A percentile compares a stretch with the other conserved stretches of the same genome.
Evolutionary conservation across 257 asterid species (phyloP).

Genomic region (Penstemon barbatus): DNA sequence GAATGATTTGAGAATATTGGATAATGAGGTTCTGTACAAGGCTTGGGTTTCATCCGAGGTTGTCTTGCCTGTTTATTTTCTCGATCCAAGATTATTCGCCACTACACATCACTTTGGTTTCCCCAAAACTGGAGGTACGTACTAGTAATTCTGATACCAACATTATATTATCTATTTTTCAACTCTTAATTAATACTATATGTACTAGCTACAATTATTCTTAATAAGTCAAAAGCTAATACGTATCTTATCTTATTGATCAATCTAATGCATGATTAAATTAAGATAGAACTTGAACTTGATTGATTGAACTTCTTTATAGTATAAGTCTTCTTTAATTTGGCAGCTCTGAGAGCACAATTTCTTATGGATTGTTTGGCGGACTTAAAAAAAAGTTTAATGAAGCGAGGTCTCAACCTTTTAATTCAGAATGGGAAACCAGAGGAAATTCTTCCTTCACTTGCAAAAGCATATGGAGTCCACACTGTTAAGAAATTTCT

Average conservation of each 20-base stretch:
- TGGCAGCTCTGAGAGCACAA: conserved; percentile 81
- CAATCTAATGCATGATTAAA: no score
- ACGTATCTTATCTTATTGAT: neutral
- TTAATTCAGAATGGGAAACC: conserved; percentile 84
- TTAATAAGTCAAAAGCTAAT: no score
- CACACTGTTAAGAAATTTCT: conserved; percentile 65
- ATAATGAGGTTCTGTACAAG: conserved; percentile 72
- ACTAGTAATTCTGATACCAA: neutral
- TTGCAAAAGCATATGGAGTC: conserved; percentile 67
- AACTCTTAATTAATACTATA: neutral
- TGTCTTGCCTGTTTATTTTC: conserved; percentile 81
- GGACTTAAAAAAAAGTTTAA: conserved; percentile 66
- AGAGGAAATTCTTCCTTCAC: conserved; percentile 75
- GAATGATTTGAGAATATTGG: conserved; percentile 81
- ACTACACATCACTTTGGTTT: conserved; percentile 72
- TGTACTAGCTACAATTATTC: neutral
- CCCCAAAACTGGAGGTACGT: conserved; percentile 92
- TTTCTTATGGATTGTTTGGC: conserved; percentile 73
- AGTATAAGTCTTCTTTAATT: conserved; percentile 13
- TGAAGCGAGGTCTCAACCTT: conserved; percentile 74
- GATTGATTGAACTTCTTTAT: neutral
- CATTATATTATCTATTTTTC: neutral
- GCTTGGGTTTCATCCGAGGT: conserved; percentile 82
- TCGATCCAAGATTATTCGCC: conserved; percentile 69
- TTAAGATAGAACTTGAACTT: no score